A percentile compares a stretch with the other conserved stretches of the same genome.
Conservation (phyloP, 306 rosid genomes). For the Hylodesmum podocarpum region DNA sequence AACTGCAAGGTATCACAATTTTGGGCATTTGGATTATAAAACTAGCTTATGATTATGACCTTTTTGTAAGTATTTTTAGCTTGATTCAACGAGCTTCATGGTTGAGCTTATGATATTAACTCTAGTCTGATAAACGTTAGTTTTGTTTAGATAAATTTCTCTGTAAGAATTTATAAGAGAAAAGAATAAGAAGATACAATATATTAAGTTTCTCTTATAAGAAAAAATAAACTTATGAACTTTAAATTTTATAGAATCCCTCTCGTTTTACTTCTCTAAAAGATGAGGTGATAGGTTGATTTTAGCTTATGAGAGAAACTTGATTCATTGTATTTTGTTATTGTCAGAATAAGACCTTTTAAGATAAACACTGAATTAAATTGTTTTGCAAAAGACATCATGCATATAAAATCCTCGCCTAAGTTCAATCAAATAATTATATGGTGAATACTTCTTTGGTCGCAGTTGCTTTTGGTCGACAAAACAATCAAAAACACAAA, state of each 20-base stretch:
- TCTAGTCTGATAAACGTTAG: not conserved
- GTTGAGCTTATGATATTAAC: not conserved
- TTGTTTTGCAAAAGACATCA: not conserved
- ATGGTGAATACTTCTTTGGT: constrained; percentile 37
- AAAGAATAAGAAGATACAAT: not conserved
- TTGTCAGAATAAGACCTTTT: not conserved
- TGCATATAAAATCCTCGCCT: constrained; percentile 5
- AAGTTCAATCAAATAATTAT: constrained; percentile 36
- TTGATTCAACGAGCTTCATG: not conserved
- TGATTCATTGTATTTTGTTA: not conserved
- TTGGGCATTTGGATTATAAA: not conserved
- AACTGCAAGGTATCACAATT: constrained; percentile 72
- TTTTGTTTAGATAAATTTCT: not conserved
- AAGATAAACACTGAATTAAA: not conserved
- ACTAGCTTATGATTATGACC: not conserved
- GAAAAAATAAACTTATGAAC: not conserved
- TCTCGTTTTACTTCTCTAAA: not conserved
- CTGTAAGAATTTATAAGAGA: not conserved
- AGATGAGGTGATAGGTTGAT: not conserved
- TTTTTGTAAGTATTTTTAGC: not conserved
- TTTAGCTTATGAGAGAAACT: not conserved
- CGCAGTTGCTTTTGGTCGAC: constrained; percentile 90
- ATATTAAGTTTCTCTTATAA: not conserved
- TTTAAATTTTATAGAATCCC: too few relatives aligned
- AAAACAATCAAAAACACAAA: constrained; percentile 67